Percentiles rank a stretch among this genome's conserved stretches.
phyloP scores from a whole-genome alignment of 176 grass and related monocot genomes.

The Zoysia pacifica region DNA sequence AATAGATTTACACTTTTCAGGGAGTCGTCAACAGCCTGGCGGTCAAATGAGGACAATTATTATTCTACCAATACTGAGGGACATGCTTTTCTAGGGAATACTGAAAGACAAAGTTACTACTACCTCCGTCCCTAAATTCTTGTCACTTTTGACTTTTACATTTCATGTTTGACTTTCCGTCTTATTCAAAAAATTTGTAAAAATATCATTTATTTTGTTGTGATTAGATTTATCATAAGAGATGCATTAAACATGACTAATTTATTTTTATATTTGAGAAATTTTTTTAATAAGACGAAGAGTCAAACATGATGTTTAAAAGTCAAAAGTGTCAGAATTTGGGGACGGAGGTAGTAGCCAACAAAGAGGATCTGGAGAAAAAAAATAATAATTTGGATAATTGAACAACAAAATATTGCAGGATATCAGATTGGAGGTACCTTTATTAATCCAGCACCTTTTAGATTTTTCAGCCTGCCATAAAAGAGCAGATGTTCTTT shows the following conservation, averaged over 20 bases:
- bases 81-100: neutral
- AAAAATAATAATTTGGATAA: neutral
- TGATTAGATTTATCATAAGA: no score
- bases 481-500: slow-evolving; percentile 89
- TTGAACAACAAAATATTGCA: slow-evolving; percentile 23
- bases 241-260: no score
- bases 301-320: no score
- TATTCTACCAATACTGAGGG: slow-evolving; percentile 16
- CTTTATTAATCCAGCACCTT: slow-evolving; percentile 54
- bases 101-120: no score
- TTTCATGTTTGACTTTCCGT: no score
- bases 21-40: slow-evolving; percentile 71
- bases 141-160: no score
- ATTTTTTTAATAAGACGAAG: no score
- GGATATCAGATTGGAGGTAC: slow-evolving; percentile 34
- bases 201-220: no score
- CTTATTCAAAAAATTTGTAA: no score
- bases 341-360: slow-evolving; percentile 1
- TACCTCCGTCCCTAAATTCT: no score
- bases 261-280: no score
- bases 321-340: no score
- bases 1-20: slow-evolving; percentile 71
- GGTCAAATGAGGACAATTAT: slow-evolving; percentile 16
- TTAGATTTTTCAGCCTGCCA: slow-evolving; percentile 82
- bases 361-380: slow-evolving; percentile 18